Conservation (phyloP, 2,329 filamentous ascomycete species). For the Amauroascus verrucosus region DNA sequence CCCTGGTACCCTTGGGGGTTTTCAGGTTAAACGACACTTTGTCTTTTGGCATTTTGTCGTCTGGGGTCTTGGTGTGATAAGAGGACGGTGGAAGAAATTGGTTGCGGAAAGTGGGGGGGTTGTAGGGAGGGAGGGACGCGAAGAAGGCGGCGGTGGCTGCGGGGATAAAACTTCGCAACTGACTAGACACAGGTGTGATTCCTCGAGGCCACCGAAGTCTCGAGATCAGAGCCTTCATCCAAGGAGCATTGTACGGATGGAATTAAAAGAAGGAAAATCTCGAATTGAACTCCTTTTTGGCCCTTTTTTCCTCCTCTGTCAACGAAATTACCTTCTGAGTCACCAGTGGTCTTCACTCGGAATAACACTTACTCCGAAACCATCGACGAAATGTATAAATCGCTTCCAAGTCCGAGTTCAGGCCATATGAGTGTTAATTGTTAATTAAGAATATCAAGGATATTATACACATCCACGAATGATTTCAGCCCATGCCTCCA, state of each 20-base stretch:
- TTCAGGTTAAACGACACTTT: conserved; percentile 58
- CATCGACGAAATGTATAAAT: no score
- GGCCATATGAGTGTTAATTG: no score
- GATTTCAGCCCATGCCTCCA: no score
- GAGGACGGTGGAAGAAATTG: conserved; percentile 2
- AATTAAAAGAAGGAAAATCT: background rate
- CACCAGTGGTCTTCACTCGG: no score
- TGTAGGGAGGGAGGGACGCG: background rate
- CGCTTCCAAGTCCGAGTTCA: no score
- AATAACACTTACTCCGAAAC: no score
- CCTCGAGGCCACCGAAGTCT: conserved; percentile 7
- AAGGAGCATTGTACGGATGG: background rate
- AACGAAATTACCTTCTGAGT: background rate
- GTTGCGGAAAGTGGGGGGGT: conserved; percentile 1
- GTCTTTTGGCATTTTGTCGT: conserved; percentile 24
- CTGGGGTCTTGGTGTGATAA: background rate
- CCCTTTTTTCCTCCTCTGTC: background rate
- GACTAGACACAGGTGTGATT: conserved; percentile 2
- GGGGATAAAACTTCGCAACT: conserved; percentile 8
- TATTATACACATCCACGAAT: no score
- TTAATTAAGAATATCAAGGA: no score
- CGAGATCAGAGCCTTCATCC: conserved; percentile 1
- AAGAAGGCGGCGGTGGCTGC: background rate
- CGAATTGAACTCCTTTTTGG: background rate
- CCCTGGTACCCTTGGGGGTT: conserved; percentile 82